Evolutionary conservation across 2,329 filamentous ascomycete species (phyloP), one percentile per base, ranked within the genome.

Genomic region (Ceratocystis ficicola): DNA sequence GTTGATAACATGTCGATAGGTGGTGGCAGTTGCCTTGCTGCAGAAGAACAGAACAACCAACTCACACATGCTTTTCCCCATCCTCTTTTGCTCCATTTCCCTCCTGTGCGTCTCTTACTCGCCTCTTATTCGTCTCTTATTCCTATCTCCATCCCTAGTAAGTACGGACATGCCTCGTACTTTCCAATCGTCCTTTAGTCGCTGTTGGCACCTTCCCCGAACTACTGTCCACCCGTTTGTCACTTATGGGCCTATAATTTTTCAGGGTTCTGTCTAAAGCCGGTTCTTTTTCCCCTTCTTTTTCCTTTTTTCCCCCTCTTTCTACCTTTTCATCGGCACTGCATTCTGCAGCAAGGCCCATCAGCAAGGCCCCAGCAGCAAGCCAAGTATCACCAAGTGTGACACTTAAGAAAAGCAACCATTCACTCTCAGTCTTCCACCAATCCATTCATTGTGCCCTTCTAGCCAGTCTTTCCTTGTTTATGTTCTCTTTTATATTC

Each of bases 401-500:
- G 48, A 12, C 48, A 25, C 48, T 50, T 50, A 1, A 7, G 48
- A 50, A 6, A 50, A 50, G 22, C 48, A 50, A 12, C n/a, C 48
- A 25, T 20, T 10, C 48, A 20, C 36, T 15, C 36, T 1, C 36
- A 41, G 36, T 41, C 36, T 41, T 41, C 36, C 36, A 3, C 36
- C 36, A 41, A 15, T 41, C 10, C 36, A 15, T 41, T 41, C 12
- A 15, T 12, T 41, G 36, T 41, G 36, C 36, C 8, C 15, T 41
- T 41, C 48, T 52, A n/a, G 20, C 20, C 17, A 52, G 15, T 46
- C 17, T 46, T 30, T 15, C 28, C 36, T 12, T 63, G 4, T 62
- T 66, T 28, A 59, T 62, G n/a, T 44, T 17, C 57, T 20, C 36
- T 61, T n/a, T 36, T 36, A 32, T 50, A 28, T 44, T 17, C 46